phyloP scores from a whole-genome alignment of 257 asterid genomes.

The Prunella vulgaris region DNA sequence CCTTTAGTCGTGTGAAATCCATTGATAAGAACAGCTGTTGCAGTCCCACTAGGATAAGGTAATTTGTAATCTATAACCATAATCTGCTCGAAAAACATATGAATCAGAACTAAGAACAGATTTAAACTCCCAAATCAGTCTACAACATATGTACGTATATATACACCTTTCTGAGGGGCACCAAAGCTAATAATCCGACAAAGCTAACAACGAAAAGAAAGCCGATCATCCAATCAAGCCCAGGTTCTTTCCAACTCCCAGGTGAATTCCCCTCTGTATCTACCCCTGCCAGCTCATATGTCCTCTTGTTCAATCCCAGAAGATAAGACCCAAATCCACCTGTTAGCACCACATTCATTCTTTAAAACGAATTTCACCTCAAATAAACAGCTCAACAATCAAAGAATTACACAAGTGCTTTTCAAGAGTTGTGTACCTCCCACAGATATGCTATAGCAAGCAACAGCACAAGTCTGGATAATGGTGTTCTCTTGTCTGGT shows the following conservation, averaged over 20 bases:
- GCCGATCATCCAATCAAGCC: constrained; percentile 73
- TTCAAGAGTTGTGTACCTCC: constrained; percentile 45
- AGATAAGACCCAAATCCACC: constrained; percentile 80
- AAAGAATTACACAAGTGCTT: neutral
- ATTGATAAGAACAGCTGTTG: constrained; percentile 73
- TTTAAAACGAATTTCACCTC: neutral
- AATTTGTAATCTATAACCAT: constrained; percentile 64
- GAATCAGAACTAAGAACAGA: neutral
- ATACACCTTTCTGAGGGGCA: constrained; percentile 71
- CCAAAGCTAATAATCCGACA: constrained; percentile 63
- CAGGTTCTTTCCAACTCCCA: constrained; percentile 53
- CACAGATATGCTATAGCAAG: constrained; percentile 78
- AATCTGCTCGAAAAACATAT: constrained; percentile 33
- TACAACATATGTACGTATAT: neutral
- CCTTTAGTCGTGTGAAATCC: constrained; percentile 68
- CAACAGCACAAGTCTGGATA: constrained; percentile 88
- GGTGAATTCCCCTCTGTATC: constrained; percentile 54
- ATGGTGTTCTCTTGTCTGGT: constrained; percentile 81
- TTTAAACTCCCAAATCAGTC: neutral
- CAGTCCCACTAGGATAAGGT: constrained; percentile 71
- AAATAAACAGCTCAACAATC: neutral
- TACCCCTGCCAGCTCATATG: constrained; percentile 58
- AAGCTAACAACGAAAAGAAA: constrained; percentile 63
- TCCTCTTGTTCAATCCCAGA: constrained; percentile 51
- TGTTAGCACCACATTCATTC: constrained; percentile 14